Base-by-base conservation (phyloP, 2,329 filamentous ascomycete genomes). In the Diaporthe humulicola region DNA sequence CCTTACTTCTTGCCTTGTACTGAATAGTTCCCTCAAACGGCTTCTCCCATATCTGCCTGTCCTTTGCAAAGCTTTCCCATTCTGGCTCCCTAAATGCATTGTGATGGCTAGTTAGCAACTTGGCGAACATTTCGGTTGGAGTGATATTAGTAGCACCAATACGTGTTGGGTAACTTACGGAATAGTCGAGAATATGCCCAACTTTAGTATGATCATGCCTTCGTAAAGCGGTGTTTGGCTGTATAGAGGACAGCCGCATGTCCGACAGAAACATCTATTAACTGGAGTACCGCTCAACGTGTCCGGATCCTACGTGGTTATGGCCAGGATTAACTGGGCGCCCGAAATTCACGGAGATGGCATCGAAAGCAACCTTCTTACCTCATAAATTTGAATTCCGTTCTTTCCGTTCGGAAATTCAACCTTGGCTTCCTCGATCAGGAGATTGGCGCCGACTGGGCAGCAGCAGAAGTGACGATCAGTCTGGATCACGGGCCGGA, bases 191-290 rank as follows among this genome's bases (percentile, higher is more conserved):
- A 15, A 61, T 8, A 61, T 40, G 2, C 57, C 57, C 14, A 61
- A 1, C 7, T 61, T 40, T 1, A 61, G 14, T 28, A 40, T 42
- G 14, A 61, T 40, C 36, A 61, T 61, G 58, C 38, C 58, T 17
- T 42, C 19, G 4, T 61, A 42, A 5, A 42, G 8, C 2, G 58
- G 36, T 28, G 58, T 61, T 15, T 28, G 58, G n/a, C 58, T 61
- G 14, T 28, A 61, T 1, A 61, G 25, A 28, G 58, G 58, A 61
- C 58, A 61, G 14, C 58, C 36, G 30, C 67, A 70, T 45, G 50
- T 70, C 15, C 36, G 36, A 7, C 67, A 40, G 36, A 54, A 70
- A 25, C 9, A 15, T 22, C 50, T 56, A 12, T n/a, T 42, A 4
- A 70, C 17, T 28, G 52, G 17, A 14, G 67, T 70, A 4, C 58